Evolutionary conservation across 2,329 filamentous ascomycete genomes (phyloP).

Genomic region (Colletotrichum falcatum): DNA sequence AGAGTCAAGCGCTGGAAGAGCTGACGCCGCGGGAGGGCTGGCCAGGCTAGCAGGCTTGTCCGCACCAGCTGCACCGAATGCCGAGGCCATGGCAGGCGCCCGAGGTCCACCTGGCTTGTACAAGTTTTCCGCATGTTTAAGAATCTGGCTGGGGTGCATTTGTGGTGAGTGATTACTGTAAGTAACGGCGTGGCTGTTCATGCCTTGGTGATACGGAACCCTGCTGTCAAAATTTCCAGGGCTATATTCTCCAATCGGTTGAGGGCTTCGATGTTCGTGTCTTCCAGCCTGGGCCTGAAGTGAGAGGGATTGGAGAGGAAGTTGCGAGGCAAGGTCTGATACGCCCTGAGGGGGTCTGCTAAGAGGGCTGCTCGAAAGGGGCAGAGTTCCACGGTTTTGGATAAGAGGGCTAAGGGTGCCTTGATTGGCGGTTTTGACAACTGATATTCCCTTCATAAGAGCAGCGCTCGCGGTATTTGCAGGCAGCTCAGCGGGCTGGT

Average conservation of each 20-base stretch:
- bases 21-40: constrained; percentile 46
- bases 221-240: constrained; percentile 20
- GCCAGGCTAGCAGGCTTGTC: constrained; percentile 43
- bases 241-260: constrained; percentile 4
- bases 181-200: not conserved
- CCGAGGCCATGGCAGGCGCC: constrained; percentile 13
- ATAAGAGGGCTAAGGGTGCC: constrained; percentile 11
- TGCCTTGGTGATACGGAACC: constrained; percentile 13
- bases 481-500: constrained; percentile 33
- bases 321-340: constrained; percentile 10
- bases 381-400: constrained; percentile 22
- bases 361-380: constrained; percentile 36
- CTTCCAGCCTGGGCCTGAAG: constrained; percentile 24
- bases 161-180: constrained; percentile 17
- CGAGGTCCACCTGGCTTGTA: constrained; percentile 17
- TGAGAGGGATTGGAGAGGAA: constrained; percentile 20
- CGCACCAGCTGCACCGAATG: constrained; percentile 12
- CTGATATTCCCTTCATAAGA: constrained; percentile 28
- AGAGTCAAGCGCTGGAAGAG: constrained; percentile 46
- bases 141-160: constrained; percentile 19
- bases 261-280: constrained; percentile 11
- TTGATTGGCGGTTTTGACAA: constrained; percentile 10
- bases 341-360: constrained; percentile 34
- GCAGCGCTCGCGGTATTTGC: constrained; percentile 32
- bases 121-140: constrained; percentile 22